These are phyloP conservation scores for Plasmopara viticola DNA, from an alignment of 352 stramenopile species.

Conservation along the genomic window DNA sequence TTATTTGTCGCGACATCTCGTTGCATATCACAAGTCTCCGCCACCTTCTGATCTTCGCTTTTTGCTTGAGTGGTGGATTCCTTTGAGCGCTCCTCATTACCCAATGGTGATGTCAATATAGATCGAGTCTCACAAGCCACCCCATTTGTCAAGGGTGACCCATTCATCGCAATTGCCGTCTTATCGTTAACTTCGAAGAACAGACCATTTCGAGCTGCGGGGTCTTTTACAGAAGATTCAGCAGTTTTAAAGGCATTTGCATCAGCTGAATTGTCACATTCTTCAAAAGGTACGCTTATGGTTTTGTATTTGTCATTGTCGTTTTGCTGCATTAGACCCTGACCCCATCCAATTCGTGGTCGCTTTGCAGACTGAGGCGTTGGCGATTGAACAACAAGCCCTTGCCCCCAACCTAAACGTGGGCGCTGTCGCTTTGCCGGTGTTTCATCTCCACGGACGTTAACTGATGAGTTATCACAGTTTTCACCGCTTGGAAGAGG, in stretches of 20 bases:
- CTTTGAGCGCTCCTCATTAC: conserved; percentile 12
- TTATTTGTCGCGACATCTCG: conserved; percentile 10
- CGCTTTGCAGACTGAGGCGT: conserved; percentile 53
- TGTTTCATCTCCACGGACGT: conserved; percentile 19
- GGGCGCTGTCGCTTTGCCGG: conserved; percentile 57
- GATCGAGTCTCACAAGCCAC: conserved; percentile 1
- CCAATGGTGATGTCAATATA: conserved; percentile 1
- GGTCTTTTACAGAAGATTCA: conserved; percentile 1
- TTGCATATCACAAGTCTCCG: conserved; percentile 7
- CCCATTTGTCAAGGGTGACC: neutral
- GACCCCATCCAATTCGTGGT: conserved; percentile 74
- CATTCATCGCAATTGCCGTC: neutral
- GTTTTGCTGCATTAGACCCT: conserved; percentile 57
- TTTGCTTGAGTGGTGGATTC: conserved; percentile 2
- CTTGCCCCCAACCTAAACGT: conserved; percentile 77
- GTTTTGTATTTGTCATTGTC: conserved; percentile 16
- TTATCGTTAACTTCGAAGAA: conserved; percentile 5
- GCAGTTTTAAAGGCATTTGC: conserved; percentile 4
- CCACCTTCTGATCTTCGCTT: conserved; percentile 3
- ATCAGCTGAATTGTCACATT: conserved; percentile 4
- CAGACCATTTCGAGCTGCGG: neutral
- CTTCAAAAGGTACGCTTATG: conserved; percentile 2
- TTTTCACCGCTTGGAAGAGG: conserved; percentile 30
- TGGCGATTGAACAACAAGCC: conserved; percentile 58
- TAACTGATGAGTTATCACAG: conserved; percentile 12